Evolutionary conservation across 2,329 filamentous ascomycete species (phyloP).

Genomic region (Xenosphaeropsis pyriputrescens): DNA sequence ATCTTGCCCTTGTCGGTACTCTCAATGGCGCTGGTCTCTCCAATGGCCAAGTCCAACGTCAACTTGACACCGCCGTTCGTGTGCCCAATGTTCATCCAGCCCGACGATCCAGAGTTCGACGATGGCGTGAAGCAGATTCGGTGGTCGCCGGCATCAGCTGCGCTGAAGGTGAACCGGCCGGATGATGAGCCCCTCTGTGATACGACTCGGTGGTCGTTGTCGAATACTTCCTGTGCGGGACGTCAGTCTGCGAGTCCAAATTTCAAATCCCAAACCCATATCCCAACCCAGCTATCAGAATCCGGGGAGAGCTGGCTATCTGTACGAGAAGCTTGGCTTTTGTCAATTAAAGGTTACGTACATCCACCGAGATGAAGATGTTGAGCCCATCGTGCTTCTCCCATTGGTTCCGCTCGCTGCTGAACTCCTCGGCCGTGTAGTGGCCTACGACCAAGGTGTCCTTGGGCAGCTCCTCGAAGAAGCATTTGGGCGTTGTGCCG

Average conservation of each 20-base stretch:
- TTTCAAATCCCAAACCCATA: too few relatives aligned
- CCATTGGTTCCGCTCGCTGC: constrained; percentile 55
- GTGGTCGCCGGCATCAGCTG: constrained; percentile 90
- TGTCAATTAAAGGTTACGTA: constrained; percentile 20
- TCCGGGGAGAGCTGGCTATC: too few relatives aligned
- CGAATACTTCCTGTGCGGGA: constrained; percentile 64
- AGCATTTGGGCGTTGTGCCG: constrained; percentile 75
- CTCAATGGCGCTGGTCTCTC: constrained; percentile 87
- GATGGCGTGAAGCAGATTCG: constrained; percentile 85
- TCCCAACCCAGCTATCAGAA: too few relatives aligned
- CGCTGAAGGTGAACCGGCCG: constrained; percentile 90
- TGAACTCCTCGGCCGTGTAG: constrained; percentile 76
- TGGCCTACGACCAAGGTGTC: constrained; percentile 92
- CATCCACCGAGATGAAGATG: constrained; percentile 85
- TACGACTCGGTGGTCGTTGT: constrained; percentile 94
- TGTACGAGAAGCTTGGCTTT: neutral
- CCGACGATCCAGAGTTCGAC: constrained; percentile 51
- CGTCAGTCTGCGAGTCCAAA: too few relatives aligned
- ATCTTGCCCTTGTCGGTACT: constrained; percentile 89
- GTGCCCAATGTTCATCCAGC: constrained; percentile 54
- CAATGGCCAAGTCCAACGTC: constrained; percentile 81
- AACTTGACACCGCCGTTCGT: constrained; percentile 69
- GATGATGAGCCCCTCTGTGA: constrained; percentile 62
- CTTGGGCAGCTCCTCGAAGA: constrained; percentile 96
- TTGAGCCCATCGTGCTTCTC: constrained; percentile 58